Conservation (phyloP, 345 rosid genomes). For the Hibiscus mutabilis region DNA sequence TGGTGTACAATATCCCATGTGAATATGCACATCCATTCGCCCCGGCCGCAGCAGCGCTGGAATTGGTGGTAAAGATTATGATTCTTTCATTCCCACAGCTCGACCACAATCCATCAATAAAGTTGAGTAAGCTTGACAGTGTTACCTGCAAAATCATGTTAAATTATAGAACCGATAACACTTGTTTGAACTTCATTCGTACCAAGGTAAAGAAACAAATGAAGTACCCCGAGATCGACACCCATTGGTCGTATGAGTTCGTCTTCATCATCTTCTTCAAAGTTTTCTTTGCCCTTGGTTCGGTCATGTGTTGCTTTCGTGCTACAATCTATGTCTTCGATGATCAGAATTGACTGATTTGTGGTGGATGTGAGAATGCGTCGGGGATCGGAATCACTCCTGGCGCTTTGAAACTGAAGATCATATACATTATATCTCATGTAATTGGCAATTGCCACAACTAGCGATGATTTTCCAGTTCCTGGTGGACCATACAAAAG, state of each 20-base stretch:
- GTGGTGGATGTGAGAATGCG: slow-evolving; percentile 6
- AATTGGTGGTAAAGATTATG: slow-evolving; percentile 15
- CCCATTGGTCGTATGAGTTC: background rate
- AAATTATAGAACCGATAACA: background rate
- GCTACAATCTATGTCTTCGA: slow-evolving; percentile 9
- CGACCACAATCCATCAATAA: slow-evolving; percentile 20
- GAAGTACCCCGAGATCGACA: slow-evolving; percentile 12
- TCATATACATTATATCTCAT: slow-evolving; percentile 16
- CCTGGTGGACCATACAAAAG: slow-evolving; percentile 16
- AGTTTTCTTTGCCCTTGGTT: background rate
- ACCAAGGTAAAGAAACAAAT: background rate
- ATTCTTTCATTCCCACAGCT: slow-evolving; percentile 16
- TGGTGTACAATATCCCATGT: slow-evolving; percentile 15
- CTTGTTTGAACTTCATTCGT: background rate
- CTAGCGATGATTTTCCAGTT: slow-evolving; percentile 16
- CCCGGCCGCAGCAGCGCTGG: slow-evolving; percentile 2
- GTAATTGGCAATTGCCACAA: slow-evolving; percentile 15
- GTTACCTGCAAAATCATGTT: slow-evolving; percentile 1
- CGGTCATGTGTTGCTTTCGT: background rate
- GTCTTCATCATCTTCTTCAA: background rate
- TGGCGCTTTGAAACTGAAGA: slow-evolving; percentile 12
- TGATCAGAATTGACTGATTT: slow-evolving; percentile 5
- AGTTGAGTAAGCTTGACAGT: slow-evolving; percentile 11
- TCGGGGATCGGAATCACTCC: slow-evolving; percentile 11
- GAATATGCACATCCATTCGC: slow-evolving; percentile 16